A percentile compares a stretch with the other conserved stretches of the same genome.
These are phyloP conservation scores for Nephelium lappaceum DNA, from an alignment of 345 rosid species.

Conservation along the genomic window DNA sequence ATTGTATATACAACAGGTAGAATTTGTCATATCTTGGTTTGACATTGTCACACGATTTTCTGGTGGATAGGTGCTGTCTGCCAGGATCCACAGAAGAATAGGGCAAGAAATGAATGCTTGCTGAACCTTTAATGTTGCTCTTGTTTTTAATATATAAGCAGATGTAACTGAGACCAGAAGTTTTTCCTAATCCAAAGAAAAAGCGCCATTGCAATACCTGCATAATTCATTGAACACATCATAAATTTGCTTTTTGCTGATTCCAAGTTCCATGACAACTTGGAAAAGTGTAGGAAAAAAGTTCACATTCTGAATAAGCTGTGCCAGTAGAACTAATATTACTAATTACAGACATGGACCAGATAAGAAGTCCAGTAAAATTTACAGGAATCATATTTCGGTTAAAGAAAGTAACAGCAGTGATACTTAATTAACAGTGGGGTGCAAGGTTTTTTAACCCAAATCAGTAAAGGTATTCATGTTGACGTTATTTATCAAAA, in stretches of 20 bases:
- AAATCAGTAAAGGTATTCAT: background rate
- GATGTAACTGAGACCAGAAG: background rate
- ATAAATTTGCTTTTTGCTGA: background rate
- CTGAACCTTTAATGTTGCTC: background rate
- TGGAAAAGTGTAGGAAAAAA: background rate
- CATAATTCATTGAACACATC: slow-evolving; percentile 6
- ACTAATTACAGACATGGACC: background rate
- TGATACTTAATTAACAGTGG: background rate
- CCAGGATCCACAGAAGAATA: background rate
- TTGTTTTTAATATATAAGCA: background rate
- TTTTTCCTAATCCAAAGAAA: slow-evolving; percentile 45
- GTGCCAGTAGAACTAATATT: background rate
- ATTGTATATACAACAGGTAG: slow-evolving; percentile 3
- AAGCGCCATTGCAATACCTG: slow-evolving; percentile 58
- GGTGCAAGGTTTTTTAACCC: background rate
- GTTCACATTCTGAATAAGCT: background rate
- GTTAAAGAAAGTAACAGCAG: slow-evolving; percentile 10
- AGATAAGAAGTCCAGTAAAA: slow-evolving; percentile 2
- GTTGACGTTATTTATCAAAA: background rate
- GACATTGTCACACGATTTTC: slow-evolving; percentile 1
- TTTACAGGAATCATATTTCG: slow-evolving; percentile 3
- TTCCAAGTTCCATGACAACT: background rate
- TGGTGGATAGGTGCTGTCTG: background rate
- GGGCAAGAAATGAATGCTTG: background rate
- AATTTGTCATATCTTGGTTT: slow-evolving; percentile 1